phyloP scores from a whole-genome alignment of 805 yeast species.

The Dipodascus geniculatus region DNA sequence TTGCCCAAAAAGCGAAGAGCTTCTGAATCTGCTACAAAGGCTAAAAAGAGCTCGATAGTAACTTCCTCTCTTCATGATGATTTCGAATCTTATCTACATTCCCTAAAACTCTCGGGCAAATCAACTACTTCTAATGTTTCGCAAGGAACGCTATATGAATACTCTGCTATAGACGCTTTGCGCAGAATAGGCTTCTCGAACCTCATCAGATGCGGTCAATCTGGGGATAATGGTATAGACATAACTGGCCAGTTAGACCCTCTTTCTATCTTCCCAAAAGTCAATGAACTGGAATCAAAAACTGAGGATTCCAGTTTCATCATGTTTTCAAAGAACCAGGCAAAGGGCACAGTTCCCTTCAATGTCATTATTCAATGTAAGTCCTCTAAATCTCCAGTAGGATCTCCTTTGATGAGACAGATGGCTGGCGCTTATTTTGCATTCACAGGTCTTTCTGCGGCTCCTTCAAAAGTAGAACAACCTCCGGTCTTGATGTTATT shows the following conservation, averaged over 20 bases:
- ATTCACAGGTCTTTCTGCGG: neutral
- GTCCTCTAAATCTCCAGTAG: neutral
- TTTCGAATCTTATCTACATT: neutral
- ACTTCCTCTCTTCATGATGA: neutral
- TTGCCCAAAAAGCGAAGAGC: too few species aligned
- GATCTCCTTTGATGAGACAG: neutral
- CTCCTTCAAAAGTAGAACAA: neutral
- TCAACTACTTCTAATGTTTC: neutral
- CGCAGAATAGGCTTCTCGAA: neutral
- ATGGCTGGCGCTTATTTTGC: constrained; percentile 1
- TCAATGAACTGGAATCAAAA: neutral
- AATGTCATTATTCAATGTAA: neutral
- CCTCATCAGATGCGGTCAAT: neutral
- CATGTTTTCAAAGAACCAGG: neutral
- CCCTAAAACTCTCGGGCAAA: neutral
- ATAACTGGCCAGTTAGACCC: neutral
- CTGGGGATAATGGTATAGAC: neutral
- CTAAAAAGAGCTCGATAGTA: too few species aligned
- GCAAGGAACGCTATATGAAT: neutral
- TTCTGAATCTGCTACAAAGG: too few species aligned
- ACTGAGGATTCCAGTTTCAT: neutral
- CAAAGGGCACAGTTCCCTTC: neutral
- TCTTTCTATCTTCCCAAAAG: neutral
- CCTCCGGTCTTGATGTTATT: neutral
- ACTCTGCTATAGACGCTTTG: neutral